These are phyloP conservation scores for Echites panduratus DNA, from an alignment of 257 asterid species.

Conservation along the genomic window DNA sequence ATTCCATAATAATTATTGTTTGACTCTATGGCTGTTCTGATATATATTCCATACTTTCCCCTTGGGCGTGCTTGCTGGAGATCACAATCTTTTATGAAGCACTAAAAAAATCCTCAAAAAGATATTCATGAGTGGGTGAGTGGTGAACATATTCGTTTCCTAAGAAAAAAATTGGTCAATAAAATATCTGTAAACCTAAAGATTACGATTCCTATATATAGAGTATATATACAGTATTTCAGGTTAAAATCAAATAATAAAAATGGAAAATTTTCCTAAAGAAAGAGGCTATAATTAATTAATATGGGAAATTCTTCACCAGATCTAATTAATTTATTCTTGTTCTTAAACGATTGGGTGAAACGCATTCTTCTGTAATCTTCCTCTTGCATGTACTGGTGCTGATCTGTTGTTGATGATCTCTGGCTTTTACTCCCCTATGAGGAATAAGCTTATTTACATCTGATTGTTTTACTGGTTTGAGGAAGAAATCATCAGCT, in stretches of 20 bases:
- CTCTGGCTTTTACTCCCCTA: slow-evolving; percentile 32
- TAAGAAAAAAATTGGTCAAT: not conserved
- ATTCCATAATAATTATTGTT: too few species aligned
- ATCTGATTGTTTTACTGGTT: slow-evolving; percentile 75
- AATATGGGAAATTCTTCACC: not conserved
- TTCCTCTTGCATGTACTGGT: not conserved
- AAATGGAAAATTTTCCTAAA: too few species aligned
- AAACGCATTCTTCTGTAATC: not conserved
- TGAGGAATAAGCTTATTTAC: slow-evolving; percentile 67
- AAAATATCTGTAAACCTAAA: not conserved
- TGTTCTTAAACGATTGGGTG: not conserved
- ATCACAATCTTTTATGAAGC: not conserved
- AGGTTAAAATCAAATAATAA: not conserved
- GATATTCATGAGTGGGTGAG: not conserved
- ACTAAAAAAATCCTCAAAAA: not conserved
- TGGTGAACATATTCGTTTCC: not conserved
- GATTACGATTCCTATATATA: not conserved
- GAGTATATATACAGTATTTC: not conserved
- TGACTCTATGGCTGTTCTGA: too few species aligned
- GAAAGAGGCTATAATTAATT: not conserved
- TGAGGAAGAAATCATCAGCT: slow-evolving; percentile 75
- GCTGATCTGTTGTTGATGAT: not conserved
- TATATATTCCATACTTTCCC: too few species aligned
- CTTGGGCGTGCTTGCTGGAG: too few species aligned
- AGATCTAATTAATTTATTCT: not conserved